phyloP scores from a whole-genome alignment of 2,329 filamentous ascomycete genomes.

The Pseudomassariella vexata region DNA sequence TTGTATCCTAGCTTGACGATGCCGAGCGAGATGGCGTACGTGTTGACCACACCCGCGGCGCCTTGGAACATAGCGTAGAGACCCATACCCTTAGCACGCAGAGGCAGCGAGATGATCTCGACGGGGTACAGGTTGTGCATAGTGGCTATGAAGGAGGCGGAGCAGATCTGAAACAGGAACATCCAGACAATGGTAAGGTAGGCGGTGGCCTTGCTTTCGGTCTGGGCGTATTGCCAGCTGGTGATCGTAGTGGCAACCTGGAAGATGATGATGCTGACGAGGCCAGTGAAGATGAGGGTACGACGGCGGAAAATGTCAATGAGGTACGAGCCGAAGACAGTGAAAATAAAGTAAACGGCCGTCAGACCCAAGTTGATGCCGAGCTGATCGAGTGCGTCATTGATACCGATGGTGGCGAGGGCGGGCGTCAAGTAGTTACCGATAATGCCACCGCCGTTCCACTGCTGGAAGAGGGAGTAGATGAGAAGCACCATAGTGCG shows the following conservation, averaged over 20 bases:
- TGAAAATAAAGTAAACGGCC: conserved; percentile 39
- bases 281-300: conserved; percentile 37
- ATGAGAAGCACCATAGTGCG: conserved; percentile 36
- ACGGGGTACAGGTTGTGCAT: conserved; percentile 43
- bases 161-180: conserved; percentile 41
- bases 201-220: conserved; percentile 25
- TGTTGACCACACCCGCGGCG: conserved; percentile 34
- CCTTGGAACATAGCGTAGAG: conserved; percentile 38
- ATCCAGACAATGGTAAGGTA: conserved; percentile 39
- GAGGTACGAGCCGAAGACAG: conserved; percentile 32
- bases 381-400: conserved; percentile 27
- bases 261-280: conserved; percentile 35
- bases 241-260: conserved; percentile 41
- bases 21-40: conserved; percentile 40
- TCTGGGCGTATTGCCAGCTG: conserved; percentile 35
- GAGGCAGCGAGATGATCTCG: conserved; percentile 34
- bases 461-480: conserved; percentile 40
- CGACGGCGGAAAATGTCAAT: conserved; percentile 35
- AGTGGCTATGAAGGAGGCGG: conserved; percentile 36
- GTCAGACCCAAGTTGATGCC: conserved; percentile 37
- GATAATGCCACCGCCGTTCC: conserved; percentile 41
- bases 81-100: conserved; percentile 39
- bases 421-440: conserved; percentile 33
- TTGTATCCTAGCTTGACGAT: conserved; percentile 42
- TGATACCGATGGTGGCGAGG: conserved; percentile 35